Base-by-base conservation (phyloP, 371 early-diverging fungal species). In the Syncephalastrum monosporum region DNA sequence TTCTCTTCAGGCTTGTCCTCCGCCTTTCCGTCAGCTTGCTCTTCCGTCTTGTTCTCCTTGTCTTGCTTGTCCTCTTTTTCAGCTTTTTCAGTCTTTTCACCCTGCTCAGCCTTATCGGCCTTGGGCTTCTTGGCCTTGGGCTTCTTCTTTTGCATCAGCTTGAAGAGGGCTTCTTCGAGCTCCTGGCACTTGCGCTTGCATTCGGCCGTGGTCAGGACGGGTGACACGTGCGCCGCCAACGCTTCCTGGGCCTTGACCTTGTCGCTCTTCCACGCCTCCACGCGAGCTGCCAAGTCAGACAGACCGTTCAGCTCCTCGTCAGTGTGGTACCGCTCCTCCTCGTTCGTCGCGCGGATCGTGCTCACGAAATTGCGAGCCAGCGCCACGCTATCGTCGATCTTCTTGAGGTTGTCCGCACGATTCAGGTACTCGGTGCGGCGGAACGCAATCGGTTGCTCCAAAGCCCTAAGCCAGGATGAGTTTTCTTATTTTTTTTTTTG, bases 371-470 rank as follows among this genome's bases (percentile, higher is more conserved):
- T 51, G n/a, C 75, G 76, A 17, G 76, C 73, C 52, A 70, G 52
- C 19, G 69, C 56, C 43, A 88, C 61, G 42, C 69, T 68, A 5
- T 69, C 57, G 7, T 63, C 65, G 42, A 91, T 66, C 7, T 62
- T 57, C 4, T 68, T 63, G 48, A 91, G 72, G 21, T 85, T 87
- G 27, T 72, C 82, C 29, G 84, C 83, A 19, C 94, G 84, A 41
- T 80, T 68, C 5, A 66, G 61, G 27, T 80, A 73, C 69, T 95
- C 92, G 3, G 59, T 55, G 19, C 75, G 74, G 53, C 93, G 88
- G 59, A 74, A 71, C 7, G 69, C 67, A 51, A 93, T 79, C 14
- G 90, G 90, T 5, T 76, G 68, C 61, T 89, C 86, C 38, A 92
- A 72, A 14, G 57, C 58, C 65, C 83, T 79, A 56, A 56, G 51